Conservation (phyloP, 106 monocot genomes). For the Acorus calamus region DNA sequence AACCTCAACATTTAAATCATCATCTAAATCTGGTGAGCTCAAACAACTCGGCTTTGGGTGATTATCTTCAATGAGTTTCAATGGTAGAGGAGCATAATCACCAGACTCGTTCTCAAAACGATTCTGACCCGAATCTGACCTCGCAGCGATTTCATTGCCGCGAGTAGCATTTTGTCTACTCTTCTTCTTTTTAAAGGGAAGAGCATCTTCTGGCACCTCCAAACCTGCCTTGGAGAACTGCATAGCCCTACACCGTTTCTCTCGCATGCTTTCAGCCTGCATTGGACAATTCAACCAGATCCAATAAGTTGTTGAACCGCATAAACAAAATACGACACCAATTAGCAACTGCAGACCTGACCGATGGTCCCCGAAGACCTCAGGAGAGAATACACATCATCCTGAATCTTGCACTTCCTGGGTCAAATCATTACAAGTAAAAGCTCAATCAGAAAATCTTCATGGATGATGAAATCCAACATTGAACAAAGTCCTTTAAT, state of each 20-base stretch:
- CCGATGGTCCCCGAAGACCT: constrained; percentile 90
- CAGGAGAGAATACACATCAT: constrained; percentile 51
- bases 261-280: constrained; percentile 54
- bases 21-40: no score
- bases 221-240: constrained; percentile 81
- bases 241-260: constrained; percentile 54
- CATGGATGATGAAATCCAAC: neutral
- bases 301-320: neutral
- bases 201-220: constrained; percentile 43
- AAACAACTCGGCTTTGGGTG: no score
- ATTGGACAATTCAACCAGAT: neutral
- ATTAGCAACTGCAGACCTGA: constrained; percentile 33
- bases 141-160: constrained; percentile 9
- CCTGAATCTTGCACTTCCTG: constrained; percentile 69
- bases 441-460: neutral
- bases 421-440: constrained; percentile 1
- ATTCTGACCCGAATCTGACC: constrained; percentile 6
- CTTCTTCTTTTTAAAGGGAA: constrained; percentile 25
- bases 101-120: neutral
- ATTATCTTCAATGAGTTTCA: constrained; percentile 1
- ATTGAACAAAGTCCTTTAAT: neutral
- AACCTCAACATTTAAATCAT: no score
- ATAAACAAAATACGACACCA: neutral
- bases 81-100: neutral
- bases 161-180: neutral